These are phyloP conservation scores for Quercus dentata DNA, from an alignment of 306 rosid genomes.

Conservation along the genomic window DNA sequence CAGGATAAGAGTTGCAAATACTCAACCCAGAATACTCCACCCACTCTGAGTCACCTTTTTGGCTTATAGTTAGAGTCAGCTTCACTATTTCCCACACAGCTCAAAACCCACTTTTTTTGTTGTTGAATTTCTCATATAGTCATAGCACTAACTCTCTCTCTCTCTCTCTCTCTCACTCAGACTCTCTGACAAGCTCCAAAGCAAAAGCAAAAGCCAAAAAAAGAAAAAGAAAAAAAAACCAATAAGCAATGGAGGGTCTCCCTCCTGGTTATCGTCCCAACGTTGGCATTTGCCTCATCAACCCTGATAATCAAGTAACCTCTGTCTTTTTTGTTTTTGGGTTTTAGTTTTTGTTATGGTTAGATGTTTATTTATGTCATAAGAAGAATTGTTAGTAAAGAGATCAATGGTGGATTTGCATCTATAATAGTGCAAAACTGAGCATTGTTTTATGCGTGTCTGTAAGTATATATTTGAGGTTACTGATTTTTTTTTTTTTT, in stretches of 20 bases:
- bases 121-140: conserved; percentile 6
- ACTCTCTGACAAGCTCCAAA: not conserved
- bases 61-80: conserved; percentile 47
- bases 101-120: conserved; percentile 7
- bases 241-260: conserved; percentile 79
- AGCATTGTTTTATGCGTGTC: not conserved
- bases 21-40: conserved; percentile 9
- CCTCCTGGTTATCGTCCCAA: conserved; percentile 97
- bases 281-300: conserved; percentile 97
- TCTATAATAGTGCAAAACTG: not conserved
- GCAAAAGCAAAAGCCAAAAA: conserved; percentile 32
- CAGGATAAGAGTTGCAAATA: conserved; percentile 26
- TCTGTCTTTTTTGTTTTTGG: not conserved
- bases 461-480: not conserved
- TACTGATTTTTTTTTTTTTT: not conserved
- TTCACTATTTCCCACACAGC: conserved; percentile 42
- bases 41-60: conserved; percentile 23
- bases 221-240: conserved; percentile 22
- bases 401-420: not conserved
- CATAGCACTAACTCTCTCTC: conserved; percentile 6
- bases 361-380: not conserved
- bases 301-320: conserved; percentile 66
- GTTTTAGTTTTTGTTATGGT: not conserved
- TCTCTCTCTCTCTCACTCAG: not conserved
- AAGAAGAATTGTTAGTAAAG: not conserved